A percentile compares a stretch with the other conserved stretches of the same genome.
phyloP scores from a whole-genome alignment of 805 yeast species.

The Candida sanyiensis region DNA sequence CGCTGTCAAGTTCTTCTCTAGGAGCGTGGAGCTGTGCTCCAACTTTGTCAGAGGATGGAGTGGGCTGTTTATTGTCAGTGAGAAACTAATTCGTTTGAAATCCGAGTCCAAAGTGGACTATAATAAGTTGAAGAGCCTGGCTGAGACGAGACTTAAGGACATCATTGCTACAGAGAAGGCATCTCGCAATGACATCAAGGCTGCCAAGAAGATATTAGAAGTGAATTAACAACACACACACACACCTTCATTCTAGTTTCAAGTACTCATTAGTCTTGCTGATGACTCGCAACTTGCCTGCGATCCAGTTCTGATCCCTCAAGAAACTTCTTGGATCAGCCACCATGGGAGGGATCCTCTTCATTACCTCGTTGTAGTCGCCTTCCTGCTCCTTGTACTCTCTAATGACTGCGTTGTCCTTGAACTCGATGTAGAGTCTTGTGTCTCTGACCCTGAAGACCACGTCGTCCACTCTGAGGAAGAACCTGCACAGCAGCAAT shows the following conservation, averaged over 20 bases:
- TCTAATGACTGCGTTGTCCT: slow-evolving; percentile 54
- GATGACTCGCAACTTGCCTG: slow-evolving; percentile 49
- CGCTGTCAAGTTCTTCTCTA: slow-evolving; percentile 45
- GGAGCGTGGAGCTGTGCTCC: slow-evolving; percentile 75
- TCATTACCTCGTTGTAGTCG: slow-evolving; percentile 41
- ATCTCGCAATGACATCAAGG: slow-evolving; percentile 13
- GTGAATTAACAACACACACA: neutral
- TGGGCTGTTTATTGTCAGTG: slow-evolving; percentile 44
- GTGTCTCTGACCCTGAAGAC: slow-evolving; percentile 80
- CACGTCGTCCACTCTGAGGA: slow-evolving; percentile 86
- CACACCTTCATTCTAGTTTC: slow-evolving; percentile 1
- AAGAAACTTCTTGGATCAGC: slow-evolving; percentile 66
- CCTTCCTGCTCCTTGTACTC: slow-evolving; percentile 73
- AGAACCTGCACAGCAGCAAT: slow-evolving; percentile 68
- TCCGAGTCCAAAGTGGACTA: slow-evolving; percentile 10
- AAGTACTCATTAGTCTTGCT: slow-evolving; percentile 17
- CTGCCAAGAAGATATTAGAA: slow-evolving; percentile 17
- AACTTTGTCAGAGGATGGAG: slow-evolving; percentile 68
- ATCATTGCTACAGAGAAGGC: slow-evolving; percentile 16
- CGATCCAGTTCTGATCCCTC: slow-evolving; percentile 85
- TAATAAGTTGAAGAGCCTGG: slow-evolving; percentile 8
- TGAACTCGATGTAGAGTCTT: slow-evolving; percentile 74
- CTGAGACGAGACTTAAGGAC: slow-evolving; percentile 12
- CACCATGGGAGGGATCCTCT: slow-evolving; percentile 39
- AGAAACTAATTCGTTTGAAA: slow-evolving; percentile 21